Conservation (phyloP, 179 eudicot genomes). For the Camellia oleifera region DNA sequence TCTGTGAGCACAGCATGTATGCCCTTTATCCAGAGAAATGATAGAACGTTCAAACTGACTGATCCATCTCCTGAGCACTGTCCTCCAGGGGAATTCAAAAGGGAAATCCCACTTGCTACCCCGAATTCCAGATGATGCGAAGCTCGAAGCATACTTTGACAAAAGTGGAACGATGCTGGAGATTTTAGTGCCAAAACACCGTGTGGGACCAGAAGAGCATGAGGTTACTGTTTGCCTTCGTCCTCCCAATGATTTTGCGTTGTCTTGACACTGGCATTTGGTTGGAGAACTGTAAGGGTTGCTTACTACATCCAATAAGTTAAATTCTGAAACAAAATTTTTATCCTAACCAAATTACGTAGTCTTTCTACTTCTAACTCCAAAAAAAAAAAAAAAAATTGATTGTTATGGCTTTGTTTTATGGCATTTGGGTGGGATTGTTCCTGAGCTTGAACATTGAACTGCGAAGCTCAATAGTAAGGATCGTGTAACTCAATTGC, state of each 20-base stretch:
- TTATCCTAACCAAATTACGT: conserved; percentile 8
- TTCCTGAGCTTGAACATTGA: conserved; percentile 31
- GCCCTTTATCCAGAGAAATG: conserved; percentile 54
- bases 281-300: conserved; percentile 34
- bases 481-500: conserved; percentile 23
- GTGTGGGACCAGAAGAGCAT: conserved; percentile 60
- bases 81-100: conserved; percentile 66
- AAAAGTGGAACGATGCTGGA: conserved; percentile 61
- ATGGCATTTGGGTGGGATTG: conserved; percentile 32
- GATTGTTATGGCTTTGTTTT: conserved; percentile 25
- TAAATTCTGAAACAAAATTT: background rate
- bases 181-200: conserved; percentile 65
- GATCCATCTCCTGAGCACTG: conserved; percentile 74
- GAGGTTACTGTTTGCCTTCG: conserved; percentile 66
- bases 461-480: conserved; percentile 34
- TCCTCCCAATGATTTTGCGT: conserved; percentile 49
- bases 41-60: conserved; percentile 59
- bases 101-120: conserved; percentile 59
- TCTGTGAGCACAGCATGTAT: conserved; percentile 54
- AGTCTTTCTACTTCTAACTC: conserved; percentile 17
- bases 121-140: conserved; percentile 78
- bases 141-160: conserved; percentile 65
- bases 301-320: background rate
- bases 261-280: conserved; percentile 36
- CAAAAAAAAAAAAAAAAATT: background rate